Evolutionary conservation across 2,329 filamentous ascomycete species (phyloP), one percentile per base, ranked within the genome.

Genomic region (Purpureocillium lavendulum): DNA sequence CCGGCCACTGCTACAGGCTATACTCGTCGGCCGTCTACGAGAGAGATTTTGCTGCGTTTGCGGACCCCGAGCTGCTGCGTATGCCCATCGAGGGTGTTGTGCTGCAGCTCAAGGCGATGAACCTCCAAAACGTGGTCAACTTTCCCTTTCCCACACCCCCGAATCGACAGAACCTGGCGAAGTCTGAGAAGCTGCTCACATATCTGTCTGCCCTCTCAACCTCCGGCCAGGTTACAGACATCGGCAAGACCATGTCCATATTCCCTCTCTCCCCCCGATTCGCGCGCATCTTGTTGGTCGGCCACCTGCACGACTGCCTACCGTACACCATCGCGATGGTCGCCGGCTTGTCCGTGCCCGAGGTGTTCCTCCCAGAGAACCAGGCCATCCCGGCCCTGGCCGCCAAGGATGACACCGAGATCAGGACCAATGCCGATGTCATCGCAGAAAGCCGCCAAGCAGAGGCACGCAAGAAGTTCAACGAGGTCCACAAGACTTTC

Each of bases 141-240:
- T 98, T 98, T 58, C 92, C 94, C 1, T 98, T 97, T 58, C 92
- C 92, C 4, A 97, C 90, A 12, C 81, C 88, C 0, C 92, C 92
- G 2, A 82, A 88, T 51, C 74, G 80, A 12, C 70, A 80, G 39
- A 86, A 80, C 46, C 70, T 98, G 15, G 75, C 77, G 36, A 87
- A 84, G 55, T 88, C 92, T 1, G 92, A 98, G 64, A 87, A 83
- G 54, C 71, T 96, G 7, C 70, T 98, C 8, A 81, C 77, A 35
- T 94, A 95, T 56, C 73, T 98, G 4, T 87, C 87, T 1, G 92
- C 90, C 1, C 70, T 97, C 26, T 78, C 80, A 10, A 50, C 73
- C 0, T 71, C 74, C 9, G 87, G 87, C 1, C 77, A 83, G 50
- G 81, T 96, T 14, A 95, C 90, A 0, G 73, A 78, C 30, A 70